Percentiles rank a stretch among this genome's conserved stretches.
These are phyloP conservation scores for Craspedostauros australis DNA, from an alignment of 108 stramenopile species.

Conservation along the genomic window DNA sequence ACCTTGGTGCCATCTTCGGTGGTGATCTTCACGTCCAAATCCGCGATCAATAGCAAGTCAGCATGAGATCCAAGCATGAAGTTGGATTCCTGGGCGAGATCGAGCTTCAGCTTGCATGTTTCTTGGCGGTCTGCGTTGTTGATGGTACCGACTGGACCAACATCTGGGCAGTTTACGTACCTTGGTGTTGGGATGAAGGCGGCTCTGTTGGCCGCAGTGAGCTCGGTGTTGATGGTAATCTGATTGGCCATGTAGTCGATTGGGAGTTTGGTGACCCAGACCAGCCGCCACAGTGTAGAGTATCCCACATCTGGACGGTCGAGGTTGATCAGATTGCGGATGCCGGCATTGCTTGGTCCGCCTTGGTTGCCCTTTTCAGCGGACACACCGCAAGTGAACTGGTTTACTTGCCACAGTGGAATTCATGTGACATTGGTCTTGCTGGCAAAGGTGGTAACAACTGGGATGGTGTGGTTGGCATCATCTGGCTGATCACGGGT, in stretches of 20 bases:
- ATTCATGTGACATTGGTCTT: not conserved
- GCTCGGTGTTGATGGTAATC: not conserved
- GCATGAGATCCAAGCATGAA: conserved; percentile 14
- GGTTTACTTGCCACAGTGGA: conserved; percentile 24
- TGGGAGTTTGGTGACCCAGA: conserved; percentile 18
- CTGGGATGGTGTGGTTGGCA: conserved; percentile 9
- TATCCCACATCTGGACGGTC: conserved; percentile 17
- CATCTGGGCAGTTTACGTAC: conserved; percentile 20
- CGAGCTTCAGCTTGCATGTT: too few species aligned
- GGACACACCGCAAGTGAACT: conserved; percentile 6
- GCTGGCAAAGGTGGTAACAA: conserved; percentile 4
- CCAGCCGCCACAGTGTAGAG: conserved; percentile 20
- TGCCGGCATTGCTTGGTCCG: conserved; percentile 14
- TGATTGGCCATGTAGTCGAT: conserved; percentile 22
- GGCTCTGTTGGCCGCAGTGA: conserved; percentile 12
- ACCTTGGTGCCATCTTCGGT: conserved; percentile 8
- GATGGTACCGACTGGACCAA: conserved; percentile 21
- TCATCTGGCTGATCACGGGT: too few species aligned
- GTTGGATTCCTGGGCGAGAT: too few species aligned
- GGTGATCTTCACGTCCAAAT: not conserved
- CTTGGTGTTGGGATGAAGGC: conserved; percentile 4
- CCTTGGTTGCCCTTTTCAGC: conserved; percentile 1
- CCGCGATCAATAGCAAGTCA: conserved; percentile 3
- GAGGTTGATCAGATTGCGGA: conserved; percentile 16
- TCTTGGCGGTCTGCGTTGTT: too few species aligned